These are phyloP conservation scores for Carpinus viminea DNA, from an alignment of 306 rosid genomes.

Conservation along the genomic window DNA sequence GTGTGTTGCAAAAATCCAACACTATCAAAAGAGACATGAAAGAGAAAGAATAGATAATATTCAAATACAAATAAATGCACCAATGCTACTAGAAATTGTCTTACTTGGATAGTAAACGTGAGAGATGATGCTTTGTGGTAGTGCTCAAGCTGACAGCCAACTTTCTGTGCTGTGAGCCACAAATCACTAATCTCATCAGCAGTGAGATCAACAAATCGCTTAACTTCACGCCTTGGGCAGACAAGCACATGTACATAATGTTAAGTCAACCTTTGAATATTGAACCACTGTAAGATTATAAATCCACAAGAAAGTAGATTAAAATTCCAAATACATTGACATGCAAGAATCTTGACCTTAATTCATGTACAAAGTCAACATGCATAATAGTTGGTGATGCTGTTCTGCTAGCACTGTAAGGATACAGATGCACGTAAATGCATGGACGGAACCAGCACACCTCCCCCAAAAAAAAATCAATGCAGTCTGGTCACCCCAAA, in stretches of 20 bases:
- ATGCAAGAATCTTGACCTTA: not conserved
- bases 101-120: constrained; percentile 79
- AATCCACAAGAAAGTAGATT: constrained; percentile 4
- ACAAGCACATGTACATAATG: constrained; percentile 78
- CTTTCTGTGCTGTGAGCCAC: constrained; percentile 86
- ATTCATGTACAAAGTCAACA: not conserved
- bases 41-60: not conserved
- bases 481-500: not conserved
- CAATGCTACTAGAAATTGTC: constrained; percentile 21
- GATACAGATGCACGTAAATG: not conserved
- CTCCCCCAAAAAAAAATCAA: not conserved
- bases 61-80: constrained; percentile 5
- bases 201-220: constrained; percentile 81
- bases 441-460: no score
- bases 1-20: not conserved
- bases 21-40: not conserved
- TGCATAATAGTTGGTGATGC: not conserved
- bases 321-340: not conserved
- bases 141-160: constrained; percentile 72
- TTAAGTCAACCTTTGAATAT: constrained; percentile 54
- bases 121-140: constrained; percentile 85
- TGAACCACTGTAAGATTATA: not conserved
- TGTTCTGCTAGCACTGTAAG: constrained; percentile 19
- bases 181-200: constrained; percentile 82
- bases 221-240: constrained; percentile 94